Evolutionary conservation across 495 filamentous ascomycete genomes (phyloP).

Genomic region (Aspergillus heteromorphus): DNA sequence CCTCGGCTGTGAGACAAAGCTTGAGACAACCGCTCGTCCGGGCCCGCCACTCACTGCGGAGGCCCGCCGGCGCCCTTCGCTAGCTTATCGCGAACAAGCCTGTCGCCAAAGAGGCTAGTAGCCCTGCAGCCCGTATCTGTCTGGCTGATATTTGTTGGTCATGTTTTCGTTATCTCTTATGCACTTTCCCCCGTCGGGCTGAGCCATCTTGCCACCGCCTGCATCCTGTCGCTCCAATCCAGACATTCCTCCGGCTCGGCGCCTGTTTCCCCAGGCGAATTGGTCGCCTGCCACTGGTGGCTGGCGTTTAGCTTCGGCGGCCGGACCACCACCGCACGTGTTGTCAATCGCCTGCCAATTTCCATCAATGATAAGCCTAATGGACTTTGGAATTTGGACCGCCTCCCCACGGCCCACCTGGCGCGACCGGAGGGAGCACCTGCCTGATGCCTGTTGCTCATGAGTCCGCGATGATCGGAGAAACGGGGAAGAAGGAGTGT

Average conservation of each 20-base stretch:
- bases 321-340: not conserved
- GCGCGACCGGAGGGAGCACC: too few relatives aligned
- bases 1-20: too few relatives aligned
- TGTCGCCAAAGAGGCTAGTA: not conserved
- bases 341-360: not conserved
- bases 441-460: too few relatives aligned
- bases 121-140: not conserved
- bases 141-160: not conserved
- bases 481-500: too few relatives aligned
- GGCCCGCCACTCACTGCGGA: not conserved
- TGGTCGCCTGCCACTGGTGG: not conserved
- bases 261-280: not conserved
- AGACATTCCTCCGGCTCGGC: not conserved
- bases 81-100: constrained; percentile 26
- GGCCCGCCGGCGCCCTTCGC: not conserved
- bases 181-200: too few relatives aligned
- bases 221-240: not conserved
- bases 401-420: not conserved
- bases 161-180: not conserved
- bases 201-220: not conserved
- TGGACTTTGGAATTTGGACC: too few relatives aligned
- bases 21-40: too few relatives aligned
- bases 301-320: not conserved
- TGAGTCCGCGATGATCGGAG: too few relatives aligned
- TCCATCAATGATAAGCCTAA: not conserved